These are phyloP conservation scores for Cucurbita moschata DNA, from an alignment of 306 rosid species.

Conservation along the genomic window DNA sequence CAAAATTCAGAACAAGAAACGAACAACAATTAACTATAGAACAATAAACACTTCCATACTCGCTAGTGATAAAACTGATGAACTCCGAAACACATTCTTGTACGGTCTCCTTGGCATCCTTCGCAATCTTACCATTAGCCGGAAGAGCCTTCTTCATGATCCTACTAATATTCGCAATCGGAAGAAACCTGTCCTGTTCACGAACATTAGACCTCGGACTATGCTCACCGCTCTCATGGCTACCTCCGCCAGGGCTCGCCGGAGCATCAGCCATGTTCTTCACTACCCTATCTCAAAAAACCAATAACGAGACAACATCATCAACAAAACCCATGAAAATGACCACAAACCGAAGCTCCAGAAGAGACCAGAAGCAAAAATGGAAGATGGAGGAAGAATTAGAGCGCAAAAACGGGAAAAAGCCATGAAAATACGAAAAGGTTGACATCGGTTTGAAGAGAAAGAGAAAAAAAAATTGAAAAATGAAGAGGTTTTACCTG, in stretches of 20 bases:
- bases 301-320: slow-evolving; percentile 11
- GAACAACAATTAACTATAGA: background rate
- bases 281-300: slow-evolving; percentile 27
- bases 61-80: slow-evolving; percentile 95
- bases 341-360: slow-evolving; percentile 17
- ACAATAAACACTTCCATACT: slow-evolving; percentile 22
- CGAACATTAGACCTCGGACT: slow-evolving; percentile 84
- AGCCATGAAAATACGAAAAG: background rate
- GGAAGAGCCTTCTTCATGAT: slow-evolving; percentile 98
- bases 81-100: slow-evolving; percentile 96
- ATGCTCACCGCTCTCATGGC: slow-evolving; percentile 82
- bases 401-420: background rate
- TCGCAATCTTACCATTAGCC: slow-evolving; percentile 83
- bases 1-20: background rate
- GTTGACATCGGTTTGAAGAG: background rate
- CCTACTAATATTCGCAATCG: slow-evolving; percentile 85
- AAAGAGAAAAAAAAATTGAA: background rate
- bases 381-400: background rate
- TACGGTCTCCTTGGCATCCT: slow-evolving; percentile 93
- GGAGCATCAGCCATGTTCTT: slow-evolving; percentile 60
- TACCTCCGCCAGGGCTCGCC: slow-evolving; percentile 74
- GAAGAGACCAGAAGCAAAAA: slow-evolving; percentile 13
- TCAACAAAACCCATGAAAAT: slow-evolving; percentile 1
- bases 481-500: slow-evolving; percentile 12
- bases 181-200: slow-evolving; percentile 84